Evolutionary conservation across 768 basidiomycete genomes (phyloP).

Genomic region (Leccinum ochraceum): DNA sequence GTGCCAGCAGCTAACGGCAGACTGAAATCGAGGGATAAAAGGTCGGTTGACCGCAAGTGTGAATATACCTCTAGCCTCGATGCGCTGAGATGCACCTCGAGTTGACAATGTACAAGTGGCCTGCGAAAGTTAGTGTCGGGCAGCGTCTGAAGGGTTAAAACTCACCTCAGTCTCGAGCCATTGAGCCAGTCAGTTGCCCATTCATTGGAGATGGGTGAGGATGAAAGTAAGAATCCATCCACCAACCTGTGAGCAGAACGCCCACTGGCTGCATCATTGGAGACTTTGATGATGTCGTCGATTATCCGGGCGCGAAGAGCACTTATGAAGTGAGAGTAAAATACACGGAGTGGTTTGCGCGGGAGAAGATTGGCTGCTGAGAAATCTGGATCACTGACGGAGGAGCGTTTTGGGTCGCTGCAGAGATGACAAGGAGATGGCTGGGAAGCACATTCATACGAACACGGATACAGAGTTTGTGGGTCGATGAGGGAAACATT

Average conservation of each 20-base stretch:
- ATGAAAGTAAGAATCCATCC: conserved; percentile 63
- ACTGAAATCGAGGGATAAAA: conserved; percentile 46
- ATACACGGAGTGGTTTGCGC: conserved; percentile 42
- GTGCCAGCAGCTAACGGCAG: conserved; percentile 56
- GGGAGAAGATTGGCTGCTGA: conserved; percentile 45
- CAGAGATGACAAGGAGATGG: conserved; percentile 42
- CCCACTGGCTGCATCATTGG: conserved; percentile 31
- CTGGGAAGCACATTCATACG: conserved; percentile 43
- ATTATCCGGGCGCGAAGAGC: conserved; percentile 57
- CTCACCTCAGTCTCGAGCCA: conserved; percentile 48
- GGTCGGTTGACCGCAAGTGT: conserved; percentile 55
- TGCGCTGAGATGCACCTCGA: conserved; percentile 52
- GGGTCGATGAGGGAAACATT: conserved; percentile 48
- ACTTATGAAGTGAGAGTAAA: conserved; percentile 52
- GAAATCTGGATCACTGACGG: conserved; percentile 23
- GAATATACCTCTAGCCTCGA: conserved; percentile 66
- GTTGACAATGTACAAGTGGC: conserved; percentile 59
- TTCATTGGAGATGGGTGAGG: conserved; percentile 45
- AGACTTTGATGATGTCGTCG: conserved; percentile 51
- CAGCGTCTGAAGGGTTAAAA: conserved; percentile 4
- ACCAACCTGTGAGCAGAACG: conserved; percentile 51
- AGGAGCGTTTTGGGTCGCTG: conserved; percentile 21
- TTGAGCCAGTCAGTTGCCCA: conserved; percentile 71
- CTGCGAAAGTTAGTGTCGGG: conserved; percentile 35
- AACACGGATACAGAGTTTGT: conserved; percentile 54